Percentiles rank a stretch among this genome's conserved stretches.
Evolutionary conservation across 805 yeast species (phyloP).

Genomic region (Wickerhamiella slavikovae): DNA sequence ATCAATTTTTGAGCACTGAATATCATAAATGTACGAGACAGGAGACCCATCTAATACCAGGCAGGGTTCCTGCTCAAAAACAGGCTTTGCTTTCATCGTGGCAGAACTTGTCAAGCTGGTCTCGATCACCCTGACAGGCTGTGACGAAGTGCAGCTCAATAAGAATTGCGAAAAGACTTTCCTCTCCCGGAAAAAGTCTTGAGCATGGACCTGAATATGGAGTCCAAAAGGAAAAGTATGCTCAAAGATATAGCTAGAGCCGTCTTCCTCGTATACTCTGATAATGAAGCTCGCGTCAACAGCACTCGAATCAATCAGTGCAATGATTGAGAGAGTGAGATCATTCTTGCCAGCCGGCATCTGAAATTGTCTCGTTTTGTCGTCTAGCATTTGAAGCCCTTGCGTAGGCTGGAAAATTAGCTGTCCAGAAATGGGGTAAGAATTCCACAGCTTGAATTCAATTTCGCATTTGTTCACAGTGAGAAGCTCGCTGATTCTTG

Average conservation of each 20-base stretch:
- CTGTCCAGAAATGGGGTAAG: constrained; percentile 3
- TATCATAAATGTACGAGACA: constrained; percentile 35
- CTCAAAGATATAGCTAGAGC: constrained; percentile 10
- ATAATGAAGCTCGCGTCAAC: constrained; percentile 11
- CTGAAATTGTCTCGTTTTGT: constrained; percentile 5
- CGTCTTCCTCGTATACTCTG: constrained; percentile 12
- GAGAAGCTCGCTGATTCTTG: no score
- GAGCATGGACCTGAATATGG: constrained; percentile 54
- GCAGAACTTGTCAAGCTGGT: constrained; percentile 23
- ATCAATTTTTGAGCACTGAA: constrained; percentile 16
- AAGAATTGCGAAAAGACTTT: constrained; percentile 46
- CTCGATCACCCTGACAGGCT: constrained; percentile 33
- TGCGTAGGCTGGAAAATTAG: constrained; percentile 7
- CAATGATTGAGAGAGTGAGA: constrained; percentile 14
- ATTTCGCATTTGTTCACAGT: no score
- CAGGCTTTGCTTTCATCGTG: constrained; percentile 17
- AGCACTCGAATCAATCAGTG: constrained; percentile 11
- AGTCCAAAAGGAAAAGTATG: constrained; percentile 30
- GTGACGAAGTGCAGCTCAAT: constrained; percentile 34
- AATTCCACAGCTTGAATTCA: no score
- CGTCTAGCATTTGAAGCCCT: constrained; percentile 8
- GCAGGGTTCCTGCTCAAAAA: constrained; percentile 16
- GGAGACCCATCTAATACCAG: constrained; percentile 56
- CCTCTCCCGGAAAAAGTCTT: constrained; percentile 45
- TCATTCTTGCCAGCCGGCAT: constrained; percentile 4